Evolutionary conservation across 352 stramenopile species (phyloP), one percentile per base, ranked within the genome.

Genomic region (Phytophthora sojae): DNA sequence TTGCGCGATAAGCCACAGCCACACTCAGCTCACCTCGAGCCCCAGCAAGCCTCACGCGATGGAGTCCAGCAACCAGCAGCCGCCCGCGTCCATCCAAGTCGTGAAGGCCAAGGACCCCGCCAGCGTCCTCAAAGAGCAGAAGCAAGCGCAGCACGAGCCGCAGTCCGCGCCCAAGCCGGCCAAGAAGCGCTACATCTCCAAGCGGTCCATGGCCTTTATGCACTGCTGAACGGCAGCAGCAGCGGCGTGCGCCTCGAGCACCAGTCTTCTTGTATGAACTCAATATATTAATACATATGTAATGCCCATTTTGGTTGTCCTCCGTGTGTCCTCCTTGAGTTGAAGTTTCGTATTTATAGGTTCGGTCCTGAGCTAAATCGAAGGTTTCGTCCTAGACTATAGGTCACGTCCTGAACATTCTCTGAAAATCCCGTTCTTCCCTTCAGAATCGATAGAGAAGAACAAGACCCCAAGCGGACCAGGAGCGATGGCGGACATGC

Each of bases 111-210:
- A 30, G 2, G 58, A 64, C 29, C 45, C 45, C 5, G 19, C n/a
- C 17, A 26, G 17, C 9, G 29, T 4, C 7, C 30, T 64, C 21
- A 49, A 56, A 4, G 9, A 65, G 45, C 45, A 65, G 47, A 54
- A 55, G 47, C 42, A 61, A 42, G n/a, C 32, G 6, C 21, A 55
- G 37, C n/a, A 21, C 12, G 30, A 59, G 45, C 44, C 30, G 15
- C 44, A 60, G n/a, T 9, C 55, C 7, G 42, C 29, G 8, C 45
- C 58, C 58, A 61, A 64, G 49, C 51, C 61, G 49, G n/a, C 50
- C 4, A 71, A 71, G 64, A 65, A 39, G 35, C 30, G 60, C 35
- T 64, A 71, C 56, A 71, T 71, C 64, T 71, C 64, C 32, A 59
- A 61, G 32, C 55, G 59, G 45, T 71, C 64, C 8, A 64, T 57